Percentiles rank a stretch among this genome's conserved stretches.
These are phyloP conservation scores for Parietaria judaica DNA, from an alignment of 306 rosid species.

Conservation along the genomic window DNA sequence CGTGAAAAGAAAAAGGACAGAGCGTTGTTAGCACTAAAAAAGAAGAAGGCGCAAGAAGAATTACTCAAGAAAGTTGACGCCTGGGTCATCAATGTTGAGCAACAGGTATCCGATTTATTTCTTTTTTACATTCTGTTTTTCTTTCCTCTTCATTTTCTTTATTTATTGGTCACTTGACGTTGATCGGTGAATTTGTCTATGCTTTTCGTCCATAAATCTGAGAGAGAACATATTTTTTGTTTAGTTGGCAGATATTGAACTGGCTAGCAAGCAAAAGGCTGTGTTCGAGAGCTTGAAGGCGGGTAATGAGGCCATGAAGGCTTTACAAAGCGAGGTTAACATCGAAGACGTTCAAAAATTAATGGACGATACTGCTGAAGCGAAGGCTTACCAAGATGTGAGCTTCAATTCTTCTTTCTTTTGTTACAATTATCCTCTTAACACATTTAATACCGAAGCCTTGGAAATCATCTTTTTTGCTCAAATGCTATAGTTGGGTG, in stretches of 20 bases:
- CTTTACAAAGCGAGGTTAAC: constrained; percentile 88
- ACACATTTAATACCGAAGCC: too few relatives aligned
- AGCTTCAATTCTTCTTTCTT: constrained; percentile 27
- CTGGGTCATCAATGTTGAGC: constrained; percentile 94
- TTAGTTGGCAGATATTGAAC: constrained; percentile 90
- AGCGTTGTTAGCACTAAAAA: constrained; percentile 83
- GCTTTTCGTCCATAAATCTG: not conserved
- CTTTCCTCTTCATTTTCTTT: not conserved
- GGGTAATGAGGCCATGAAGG: constrained; percentile 79
- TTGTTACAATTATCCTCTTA: not conserved
- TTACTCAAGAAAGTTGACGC: constrained; percentile 88
- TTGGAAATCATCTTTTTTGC: too few relatives aligned
- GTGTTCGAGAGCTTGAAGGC: constrained; percentile 90
- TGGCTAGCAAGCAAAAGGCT: constrained; percentile 87
- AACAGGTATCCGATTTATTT: constrained; percentile 48
- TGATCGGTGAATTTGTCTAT: not conserved
- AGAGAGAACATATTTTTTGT: not conserved
- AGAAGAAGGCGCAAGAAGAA: constrained; percentile 87
- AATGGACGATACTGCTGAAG: constrained; percentile 89
- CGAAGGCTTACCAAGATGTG: constrained; percentile 97
- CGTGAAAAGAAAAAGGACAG: constrained; percentile 87
- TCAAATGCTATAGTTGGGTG: too few relatives aligned
- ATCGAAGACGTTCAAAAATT: constrained; percentile 91
- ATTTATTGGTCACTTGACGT: constrained; percentile 2
- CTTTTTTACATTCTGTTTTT: not conserved